Base-by-base conservation (phyloP, 2,329 filamentous ascomycete species). In the Penicillium oxalicum region DNA sequence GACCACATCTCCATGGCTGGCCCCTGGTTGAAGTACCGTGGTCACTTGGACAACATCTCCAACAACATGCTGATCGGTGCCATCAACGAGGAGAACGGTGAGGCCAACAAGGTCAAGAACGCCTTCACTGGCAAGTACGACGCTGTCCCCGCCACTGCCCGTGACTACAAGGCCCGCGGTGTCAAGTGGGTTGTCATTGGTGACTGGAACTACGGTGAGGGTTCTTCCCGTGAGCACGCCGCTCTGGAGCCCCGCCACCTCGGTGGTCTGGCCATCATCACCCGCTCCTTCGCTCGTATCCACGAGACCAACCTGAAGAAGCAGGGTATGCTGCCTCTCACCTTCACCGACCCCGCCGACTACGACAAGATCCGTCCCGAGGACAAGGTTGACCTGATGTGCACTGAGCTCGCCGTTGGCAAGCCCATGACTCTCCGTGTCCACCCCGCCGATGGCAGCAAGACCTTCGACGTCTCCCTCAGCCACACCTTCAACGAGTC, bases 281-380 rank as follows among this genome's bases (percentile, higher is more conserved):
- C 87, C 68, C 86, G 89, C 69, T 88, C 83, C 58, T 98, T 98
- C 70, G 93, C 93, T 67, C 93, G 93, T 87, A 98, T 98, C 69
- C 93, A 98, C 82, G 93, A 98, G 82, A 98, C 93, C 79, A 98
- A 98, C 83, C 77, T 98, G 79, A 98, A 98, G 88, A 98, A 98
- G 86, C 93, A 98, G 83, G 93, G 93, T 76, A 96, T 98, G 91
- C 87, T 98, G 77, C 93, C 93, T 66, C 82, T 98, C 59, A 97
- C 91, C 64, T 98, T 98, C 77, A 75, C 83, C 50, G 84, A 97
- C 70, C 91, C 91, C 49, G 91, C 86, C 70, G 93, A 98, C 74
- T 98, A 98, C 74, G 93, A 98, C 73, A 95, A 88, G 82, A 91
- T 98, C 73, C 83, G 86, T 70, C 87, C 90, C 59, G 85, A 93